phyloP scores from a whole-genome alignment of 805 yeast genomes.

The Yarrowia deformans region DNA sequence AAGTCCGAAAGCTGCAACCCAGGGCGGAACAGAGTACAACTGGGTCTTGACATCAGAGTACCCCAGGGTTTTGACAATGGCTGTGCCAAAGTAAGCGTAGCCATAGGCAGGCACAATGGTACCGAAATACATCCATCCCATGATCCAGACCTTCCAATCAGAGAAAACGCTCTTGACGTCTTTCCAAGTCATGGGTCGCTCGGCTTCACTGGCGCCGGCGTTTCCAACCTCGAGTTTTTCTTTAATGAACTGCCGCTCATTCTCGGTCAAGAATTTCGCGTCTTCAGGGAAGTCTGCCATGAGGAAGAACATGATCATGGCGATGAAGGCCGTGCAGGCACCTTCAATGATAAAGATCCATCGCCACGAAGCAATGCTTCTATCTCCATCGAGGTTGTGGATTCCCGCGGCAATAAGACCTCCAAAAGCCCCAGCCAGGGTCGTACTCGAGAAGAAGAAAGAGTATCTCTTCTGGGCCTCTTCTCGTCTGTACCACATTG shows the following conservation, averaged over 20 bases:
- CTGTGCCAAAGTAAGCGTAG: slow-evolving; percentile 75
- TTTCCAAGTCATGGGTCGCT: slow-evolving; percentile 55
- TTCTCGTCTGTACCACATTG: slow-evolving; percentile 68
- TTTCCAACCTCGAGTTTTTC: slow-evolving; percentile 64
- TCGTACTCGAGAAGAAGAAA: slow-evolving; percentile 71
- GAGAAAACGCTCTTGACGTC: slow-evolving; percentile 62
- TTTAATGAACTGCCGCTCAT: slow-evolving; percentile 62
- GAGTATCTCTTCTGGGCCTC: slow-evolving; percentile 76
- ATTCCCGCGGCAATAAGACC: slow-evolving; percentile 73
- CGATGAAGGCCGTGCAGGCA: slow-evolving; percentile 50
- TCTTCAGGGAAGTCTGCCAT: slow-evolving; percentile 79
- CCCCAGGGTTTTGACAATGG: slow-evolving; percentile 67
- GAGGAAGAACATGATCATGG: slow-evolving; percentile 54
- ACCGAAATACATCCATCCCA: slow-evolving; percentile 69
- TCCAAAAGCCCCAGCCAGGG: slow-evolving; percentile 77
- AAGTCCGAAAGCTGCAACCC: slow-evolving; percentile 76
- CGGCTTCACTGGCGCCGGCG: slow-evolving; percentile 59
- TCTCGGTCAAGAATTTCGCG: slow-evolving; percentile 59
- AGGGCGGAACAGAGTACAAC: slow-evolving; percentile 83
- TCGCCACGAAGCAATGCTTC: slow-evolving; percentile 60
- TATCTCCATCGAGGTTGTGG: slow-evolving; percentile 58
- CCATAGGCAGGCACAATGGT: slow-evolving; percentile 74
- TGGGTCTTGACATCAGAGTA: slow-evolving; percentile 77
- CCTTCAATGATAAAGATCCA: slow-evolving; percentile 66
- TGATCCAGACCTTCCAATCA: slow-evolving; percentile 64